Percentiles rank a stretch among this genome's conserved stretches.
Conservation (phyloP, 2,329 filamentous ascomycete genomes). For the Clonostachys chloroleuca region DNA sequence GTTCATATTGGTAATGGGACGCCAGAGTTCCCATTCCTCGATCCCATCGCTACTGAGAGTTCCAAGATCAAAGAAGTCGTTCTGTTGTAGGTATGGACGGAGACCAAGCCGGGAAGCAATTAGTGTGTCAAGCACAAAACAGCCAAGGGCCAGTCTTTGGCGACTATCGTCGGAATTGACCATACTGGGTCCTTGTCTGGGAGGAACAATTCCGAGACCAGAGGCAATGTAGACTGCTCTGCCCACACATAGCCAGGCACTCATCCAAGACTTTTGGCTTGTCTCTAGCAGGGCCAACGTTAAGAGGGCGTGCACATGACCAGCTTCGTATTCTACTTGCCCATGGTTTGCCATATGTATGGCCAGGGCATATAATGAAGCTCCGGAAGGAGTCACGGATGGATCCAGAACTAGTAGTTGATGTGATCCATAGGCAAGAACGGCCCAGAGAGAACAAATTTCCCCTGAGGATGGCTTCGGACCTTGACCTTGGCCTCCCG, state of each 20-base stretch:
- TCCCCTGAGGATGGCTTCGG: background rate
- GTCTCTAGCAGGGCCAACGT: slow-evolving; percentile 2
- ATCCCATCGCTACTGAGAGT: background rate
- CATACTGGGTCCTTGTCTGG: no score
- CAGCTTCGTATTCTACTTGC: background rate
- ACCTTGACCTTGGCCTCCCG: background rate
- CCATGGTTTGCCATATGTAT: background rate
- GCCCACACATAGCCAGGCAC: slow-evolving; percentile 4
- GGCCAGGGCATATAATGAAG: no score
- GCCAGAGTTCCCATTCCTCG: slow-evolving; percentile 1
- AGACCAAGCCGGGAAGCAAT: slow-evolving; percentile 1
- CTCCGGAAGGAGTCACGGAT: no score
- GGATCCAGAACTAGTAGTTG: background rate
- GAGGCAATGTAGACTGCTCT: slow-evolving; percentile 1
- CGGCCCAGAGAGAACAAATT: slow-evolving; percentile 1
- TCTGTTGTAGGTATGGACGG: slow-evolving; percentile 1
- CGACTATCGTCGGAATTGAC: background rate
- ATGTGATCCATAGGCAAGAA: slow-evolving; percentile 3
- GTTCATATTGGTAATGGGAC: background rate
- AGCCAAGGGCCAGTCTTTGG: slow-evolving; percentile 1
- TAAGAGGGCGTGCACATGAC: slow-evolving; percentile 1
- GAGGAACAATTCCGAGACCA: no score
- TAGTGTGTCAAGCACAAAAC: slow-evolving; percentile 4
- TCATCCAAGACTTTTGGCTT: background rate
- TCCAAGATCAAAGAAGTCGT: background rate